Base-by-base conservation (phyloP, 1,139 yeast genomes). In the Yamadazyma aaseri region DNA sequence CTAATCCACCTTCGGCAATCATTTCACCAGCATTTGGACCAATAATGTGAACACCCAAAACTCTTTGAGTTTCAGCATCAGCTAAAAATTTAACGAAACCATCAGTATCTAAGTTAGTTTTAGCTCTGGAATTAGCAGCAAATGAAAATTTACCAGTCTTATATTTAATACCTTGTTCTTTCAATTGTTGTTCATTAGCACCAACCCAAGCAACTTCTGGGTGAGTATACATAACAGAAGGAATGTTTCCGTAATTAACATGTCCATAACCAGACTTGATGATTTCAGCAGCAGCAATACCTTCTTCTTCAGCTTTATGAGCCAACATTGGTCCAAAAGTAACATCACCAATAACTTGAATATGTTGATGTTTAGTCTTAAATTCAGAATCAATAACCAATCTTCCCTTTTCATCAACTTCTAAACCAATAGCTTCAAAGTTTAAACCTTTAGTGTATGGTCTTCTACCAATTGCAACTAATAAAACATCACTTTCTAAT, bases 121-220 rank as follows among this genome's bases (percentile, higher is more conserved):
- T 94, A 45, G 99, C 99, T 76, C 99, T 86, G 36, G 98, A 94
- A 79, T 94, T 94, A 56, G 99, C 99, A 54, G 86, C 74, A 74
- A 92, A 94, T 60, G 97, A 96, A 89, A 92, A 92, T 71, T 92
- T 92, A 60, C 99, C 99, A 42, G 86, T 78, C 65, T 84, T 90
- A 79, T 85, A 94, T 52, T 82, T 76, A 63, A 89, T 80, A 50
- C 97, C 97, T 54, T 89, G 87, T 53, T 80, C 94, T 76, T 92
- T 92, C 63, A 90, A 78, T 69, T 92, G 94, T 71, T 94, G 85
- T 72, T 94, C 99, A 54, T 80, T 85, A 66, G 85, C 86, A 53
- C 99, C 99, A 47, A 86, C 96, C 97, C 97, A 92, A 34, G 97
- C 97, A 47, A 92, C 96, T 73, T 92, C 98, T 47, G 98, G 98